A percentile compares a stretch with the other conserved stretches of the same genome.
phyloP scores from a whole-genome alignment of 345 rosid species.

The Schrenkiella parvula region DNA sequence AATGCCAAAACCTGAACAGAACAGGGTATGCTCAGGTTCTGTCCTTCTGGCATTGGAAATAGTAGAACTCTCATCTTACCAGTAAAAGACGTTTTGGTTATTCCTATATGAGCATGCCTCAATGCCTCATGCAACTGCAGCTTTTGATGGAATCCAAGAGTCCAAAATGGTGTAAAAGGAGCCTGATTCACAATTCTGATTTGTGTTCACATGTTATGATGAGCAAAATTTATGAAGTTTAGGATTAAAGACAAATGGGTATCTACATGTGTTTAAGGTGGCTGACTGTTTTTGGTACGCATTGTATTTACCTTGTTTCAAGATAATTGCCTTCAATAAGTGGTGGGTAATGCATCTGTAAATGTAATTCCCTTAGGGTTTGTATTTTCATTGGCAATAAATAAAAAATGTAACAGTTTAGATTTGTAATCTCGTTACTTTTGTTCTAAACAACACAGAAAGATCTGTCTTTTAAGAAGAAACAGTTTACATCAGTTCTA shows the following conservation, averaged over 20 bases:
- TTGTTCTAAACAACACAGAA: conserved; percentile 6
- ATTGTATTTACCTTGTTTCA: too few species aligned
- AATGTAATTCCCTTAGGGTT: neutral
- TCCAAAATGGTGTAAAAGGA: conserved; percentile 87
- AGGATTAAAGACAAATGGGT: too few species aligned
- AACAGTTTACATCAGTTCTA: neutral
- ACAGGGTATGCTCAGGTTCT: conserved; percentile 76
- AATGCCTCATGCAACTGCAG: conserved; percentile 68
- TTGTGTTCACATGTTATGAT: neutral
- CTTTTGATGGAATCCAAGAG: conserved; percentile 75
- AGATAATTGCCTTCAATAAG: conserved; percentile 71
- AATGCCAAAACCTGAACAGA: conserved; percentile 40
- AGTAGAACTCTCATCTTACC: neutral
- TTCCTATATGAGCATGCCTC: neutral
- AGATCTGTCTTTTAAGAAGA: neutral
- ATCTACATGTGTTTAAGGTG: too few species aligned
- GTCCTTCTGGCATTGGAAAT: conserved; percentile 88
- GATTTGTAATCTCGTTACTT: neutral
- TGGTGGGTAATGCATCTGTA: conserved; percentile 52
- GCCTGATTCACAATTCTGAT: neutral
- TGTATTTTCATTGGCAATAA: neutral
- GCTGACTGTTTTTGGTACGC: too few species aligned
- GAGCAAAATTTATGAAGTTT: neutral
- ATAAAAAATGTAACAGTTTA: neutral
- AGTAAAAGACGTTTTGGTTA: neutral